Evolutionary conservation across 352 stramenopile species (phyloP).

Genomic region (Phytophthora uliginosa): DNA sequence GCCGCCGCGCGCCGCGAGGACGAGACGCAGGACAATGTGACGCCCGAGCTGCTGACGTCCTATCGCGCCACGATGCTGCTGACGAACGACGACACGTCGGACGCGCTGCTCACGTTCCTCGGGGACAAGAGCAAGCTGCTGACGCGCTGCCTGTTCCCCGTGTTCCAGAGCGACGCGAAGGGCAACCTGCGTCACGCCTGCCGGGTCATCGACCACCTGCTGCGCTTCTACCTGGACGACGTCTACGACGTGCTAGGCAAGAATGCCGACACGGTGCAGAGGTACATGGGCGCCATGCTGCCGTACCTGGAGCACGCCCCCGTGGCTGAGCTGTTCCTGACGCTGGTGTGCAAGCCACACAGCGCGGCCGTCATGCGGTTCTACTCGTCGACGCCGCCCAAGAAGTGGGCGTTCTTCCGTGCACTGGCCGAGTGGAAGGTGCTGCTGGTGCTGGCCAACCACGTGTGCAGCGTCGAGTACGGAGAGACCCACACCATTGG

Average conservation of each 20-base stretch:
- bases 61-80: slow-evolving; percentile 93
- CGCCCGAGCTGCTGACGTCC: slow-evolving; percentile 73
- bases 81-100: slow-evolving; percentile 86
- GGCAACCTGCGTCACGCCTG: slow-evolving; percentile 91
- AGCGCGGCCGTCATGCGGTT: slow-evolving; percentile 75
- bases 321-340: slow-evolving; percentile 90
- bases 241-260: slow-evolving; percentile 88
- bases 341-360: slow-evolving; percentile 89
- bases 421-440: slow-evolving; percentile 91
- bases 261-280: slow-evolving; percentile 64
- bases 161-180: slow-evolving; percentile 73
- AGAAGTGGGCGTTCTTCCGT: slow-evolving; percentile 92
- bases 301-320: slow-evolving; percentile 81
- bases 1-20: slow-evolving; percentile 26
- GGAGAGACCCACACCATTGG: slow-evolving; percentile 79
- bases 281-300: slow-evolving; percentile 91
- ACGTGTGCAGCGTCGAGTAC: slow-evolving; percentile 77
- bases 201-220: slow-evolving; percentile 88
- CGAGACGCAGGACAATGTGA: slow-evolving; percentile 53
- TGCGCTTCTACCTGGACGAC: slow-evolving; percentile 89
- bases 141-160: slow-evolving; percentile 82
- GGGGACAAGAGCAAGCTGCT: slow-evolving; percentile 83
- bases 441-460: slow-evolving; percentile 83
- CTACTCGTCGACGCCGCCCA: slow-evolving; percentile 73
- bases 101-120: slow-evolving; percentile 86